phyloP scores from a whole-genome alignment of 345 rosid species.

The Brassica nigra region DNA sequence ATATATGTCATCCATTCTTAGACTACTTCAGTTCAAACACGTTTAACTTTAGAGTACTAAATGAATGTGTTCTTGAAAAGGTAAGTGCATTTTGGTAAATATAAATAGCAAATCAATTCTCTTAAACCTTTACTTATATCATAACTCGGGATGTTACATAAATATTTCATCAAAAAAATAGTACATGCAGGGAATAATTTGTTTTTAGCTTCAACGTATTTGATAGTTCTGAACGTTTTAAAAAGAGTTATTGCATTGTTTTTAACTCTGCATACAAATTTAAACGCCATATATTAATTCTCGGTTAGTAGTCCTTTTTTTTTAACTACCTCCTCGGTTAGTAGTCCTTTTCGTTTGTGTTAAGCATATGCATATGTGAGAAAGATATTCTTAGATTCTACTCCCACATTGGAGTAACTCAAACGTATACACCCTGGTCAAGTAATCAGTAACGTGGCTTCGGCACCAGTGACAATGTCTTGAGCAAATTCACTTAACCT shows the following conservation, averaged over 20 bases:
- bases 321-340: neutral
- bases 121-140: no score
- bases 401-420: conserved; percentile 14
- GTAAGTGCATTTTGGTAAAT: no score
- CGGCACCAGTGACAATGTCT: conserved; percentile 31
- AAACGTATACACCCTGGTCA: conserved; percentile 12
- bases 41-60: no score
- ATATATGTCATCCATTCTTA: no score
- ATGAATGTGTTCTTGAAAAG: no score
- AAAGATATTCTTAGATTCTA: neutral
- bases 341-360: neutral
- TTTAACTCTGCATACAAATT: neutral
- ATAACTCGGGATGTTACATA: no score
- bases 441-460: conserved; percentile 19
- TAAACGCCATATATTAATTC: neutral
- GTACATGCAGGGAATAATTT: neutral
- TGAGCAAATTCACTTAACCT: conserved; percentile 17
- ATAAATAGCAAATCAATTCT: no score
- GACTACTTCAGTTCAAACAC: no score
- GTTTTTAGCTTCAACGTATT: neutral
- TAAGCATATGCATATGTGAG: conserved; percentile 1
- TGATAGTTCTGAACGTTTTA: neutral
- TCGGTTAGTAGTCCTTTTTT: neutral
- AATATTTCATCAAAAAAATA: neutral
- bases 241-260: neutral